Evolutionary conservation across 805 yeast species (phyloP).

Genomic region (Spathaspora gorwiae): DNA sequence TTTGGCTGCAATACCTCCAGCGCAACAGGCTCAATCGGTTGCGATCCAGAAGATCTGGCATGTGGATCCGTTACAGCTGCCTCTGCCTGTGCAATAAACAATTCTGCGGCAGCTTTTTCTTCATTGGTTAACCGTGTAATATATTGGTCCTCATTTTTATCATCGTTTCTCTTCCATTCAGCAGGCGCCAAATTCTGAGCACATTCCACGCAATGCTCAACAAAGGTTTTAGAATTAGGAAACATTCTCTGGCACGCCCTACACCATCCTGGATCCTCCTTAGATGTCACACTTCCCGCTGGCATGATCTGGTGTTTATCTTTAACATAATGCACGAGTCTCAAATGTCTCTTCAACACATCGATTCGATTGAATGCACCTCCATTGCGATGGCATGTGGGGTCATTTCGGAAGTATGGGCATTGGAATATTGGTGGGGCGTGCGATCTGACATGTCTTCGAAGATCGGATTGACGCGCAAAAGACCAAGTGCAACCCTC

Average conservation of each 20-base stretch:
- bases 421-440: constrained; percentile 63
- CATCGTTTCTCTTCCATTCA: constrained; percentile 15
- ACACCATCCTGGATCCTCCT: constrained; percentile 65
- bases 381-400: constrained; percentile 71
- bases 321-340: constrained; percentile 62
- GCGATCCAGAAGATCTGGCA: too few relatives aligned
- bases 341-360: constrained; percentile 68
- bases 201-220: constrained; percentile 64
- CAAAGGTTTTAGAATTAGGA: constrained; percentile 48
- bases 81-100: not conserved
- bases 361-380: constrained; percentile 73
- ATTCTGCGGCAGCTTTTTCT: not conserved
- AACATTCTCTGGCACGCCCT: constrained; percentile 59
- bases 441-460: constrained; percentile 66
- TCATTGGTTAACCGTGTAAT: not conserved
- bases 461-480: constrained; percentile 62
- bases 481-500: constrained; percentile 64
- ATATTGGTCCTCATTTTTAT: not conserved
- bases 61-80: not conserved
- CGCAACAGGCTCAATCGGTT: too few relatives aligned
- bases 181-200: constrained; percentile 32
- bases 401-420: constrained; percentile 66
- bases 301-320: constrained; percentile 25
- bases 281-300: constrained; percentile 7
- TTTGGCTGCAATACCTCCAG: too few relatives aligned